phyloP scores from a whole-genome alignment of 2,329 filamentous ascomycete species.

The Aspergillus fischeri region DNA sequence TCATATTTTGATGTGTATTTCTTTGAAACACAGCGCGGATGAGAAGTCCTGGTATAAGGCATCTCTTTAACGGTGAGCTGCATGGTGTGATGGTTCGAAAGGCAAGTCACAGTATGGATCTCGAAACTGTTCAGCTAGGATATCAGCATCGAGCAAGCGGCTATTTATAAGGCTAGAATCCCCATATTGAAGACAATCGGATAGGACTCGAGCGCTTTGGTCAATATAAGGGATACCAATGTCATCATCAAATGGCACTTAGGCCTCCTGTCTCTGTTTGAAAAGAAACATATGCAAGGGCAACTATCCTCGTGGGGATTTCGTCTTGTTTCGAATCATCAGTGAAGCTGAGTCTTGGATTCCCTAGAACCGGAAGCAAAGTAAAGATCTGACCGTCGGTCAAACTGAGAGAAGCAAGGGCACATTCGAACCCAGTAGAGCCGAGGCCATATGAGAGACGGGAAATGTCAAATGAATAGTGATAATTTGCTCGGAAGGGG shows the following conservation, averaged over 20 bases:
- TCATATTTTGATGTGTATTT: background rate
- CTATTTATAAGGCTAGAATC: background rate
- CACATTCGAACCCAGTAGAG: background rate
- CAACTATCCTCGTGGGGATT: background rate
- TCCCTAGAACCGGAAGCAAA: background rate
- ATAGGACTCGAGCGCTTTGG: background rate
- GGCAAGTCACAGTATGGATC: background rate
- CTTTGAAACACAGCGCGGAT: background rate
- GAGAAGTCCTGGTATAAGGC: slow-evolving; percentile 1
- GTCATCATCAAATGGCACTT: background rate
- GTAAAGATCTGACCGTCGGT: background rate
- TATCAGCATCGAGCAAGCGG: background rate
- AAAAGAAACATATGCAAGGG: background rate
- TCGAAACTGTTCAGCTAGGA: background rate
- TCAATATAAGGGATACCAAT: background rate
- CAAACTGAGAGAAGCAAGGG: background rate
- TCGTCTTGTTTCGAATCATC: background rate
- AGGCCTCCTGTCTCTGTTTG: background rate
- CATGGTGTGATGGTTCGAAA: background rate
- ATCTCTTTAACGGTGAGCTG: background rate
- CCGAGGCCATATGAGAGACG: background rate
- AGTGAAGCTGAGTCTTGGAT: background rate
- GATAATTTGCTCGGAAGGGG: background rate
- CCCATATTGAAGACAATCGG: background rate
- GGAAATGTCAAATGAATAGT: background rate